Percentiles rank a stretch among this genome's conserved stretches.
Evolutionary conservation across 1,284 basidiomycete species (phyloP).

Genomic region (Rhodotorula sp.): DNA sequence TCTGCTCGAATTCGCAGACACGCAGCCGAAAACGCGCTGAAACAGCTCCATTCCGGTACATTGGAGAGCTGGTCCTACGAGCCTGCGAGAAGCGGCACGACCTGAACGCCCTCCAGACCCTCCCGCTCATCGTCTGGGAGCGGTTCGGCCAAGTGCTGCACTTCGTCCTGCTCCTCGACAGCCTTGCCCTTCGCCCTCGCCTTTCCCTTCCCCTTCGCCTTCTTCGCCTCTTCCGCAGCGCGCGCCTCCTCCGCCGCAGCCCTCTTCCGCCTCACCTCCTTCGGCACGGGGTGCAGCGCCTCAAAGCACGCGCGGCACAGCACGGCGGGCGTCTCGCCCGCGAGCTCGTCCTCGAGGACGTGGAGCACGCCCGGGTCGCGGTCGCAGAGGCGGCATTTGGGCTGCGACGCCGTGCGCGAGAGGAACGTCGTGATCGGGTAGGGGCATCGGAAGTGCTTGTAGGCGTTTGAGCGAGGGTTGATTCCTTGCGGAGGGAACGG

Average conservation of each 20-base stretch:
- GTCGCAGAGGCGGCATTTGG: conserved; percentile 39
- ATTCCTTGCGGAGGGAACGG: not conserved
- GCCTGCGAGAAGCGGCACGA: conserved; percentile 10
- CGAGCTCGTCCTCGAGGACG: conserved; percentile 38
- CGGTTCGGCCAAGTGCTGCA: not conserved
- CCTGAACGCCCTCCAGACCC: conserved; percentile 11
- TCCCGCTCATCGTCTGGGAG: not conserved
- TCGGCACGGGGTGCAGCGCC: conserved; percentile 25
- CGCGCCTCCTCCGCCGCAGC: not conserved
- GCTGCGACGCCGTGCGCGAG: conserved; percentile 17
- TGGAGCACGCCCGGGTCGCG: conserved; percentile 35
- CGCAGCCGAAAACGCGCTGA: no score
- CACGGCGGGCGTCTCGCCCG: conserved; percentile 33
- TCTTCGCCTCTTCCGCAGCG: not conserved
- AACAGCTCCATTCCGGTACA: no score
- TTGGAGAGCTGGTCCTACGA: not conserved
- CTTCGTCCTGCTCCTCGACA: not conserved
- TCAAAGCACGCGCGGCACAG: conserved; percentile 39
- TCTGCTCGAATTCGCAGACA: no score
- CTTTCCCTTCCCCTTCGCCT: not conserved
- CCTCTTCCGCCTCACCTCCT: not conserved
- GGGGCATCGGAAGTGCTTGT: conserved; percentile 2
- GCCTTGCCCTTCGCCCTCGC: not conserved
- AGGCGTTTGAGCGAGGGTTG: not conserved
- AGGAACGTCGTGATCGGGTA: conserved; percentile 43